Conservation (phyloP, 2,329 filamentous ascomycete species). For the Amauroascus verrucosus region DNA sequence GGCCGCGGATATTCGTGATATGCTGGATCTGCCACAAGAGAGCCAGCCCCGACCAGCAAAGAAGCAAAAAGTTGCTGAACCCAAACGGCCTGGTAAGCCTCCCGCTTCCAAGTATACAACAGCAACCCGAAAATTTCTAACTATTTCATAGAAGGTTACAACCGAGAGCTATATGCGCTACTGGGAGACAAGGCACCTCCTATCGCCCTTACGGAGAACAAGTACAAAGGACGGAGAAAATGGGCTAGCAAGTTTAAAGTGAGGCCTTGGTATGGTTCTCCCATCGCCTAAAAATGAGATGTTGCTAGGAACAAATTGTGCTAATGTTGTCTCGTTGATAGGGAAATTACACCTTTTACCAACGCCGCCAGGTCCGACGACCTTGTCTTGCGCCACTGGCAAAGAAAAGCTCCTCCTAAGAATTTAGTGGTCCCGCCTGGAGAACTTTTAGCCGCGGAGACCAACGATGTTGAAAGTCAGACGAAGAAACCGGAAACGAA, state of each 20-base stretch:
- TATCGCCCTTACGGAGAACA: slow-evolving; percentile 43
- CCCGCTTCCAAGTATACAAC: slow-evolving; percentile 2
- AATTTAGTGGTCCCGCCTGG: slow-evolving; percentile 26
- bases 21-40: slow-evolving; percentile 64
- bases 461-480: slow-evolving; percentile 24
- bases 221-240: slow-evolving; percentile 43
- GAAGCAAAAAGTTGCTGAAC: slow-evolving; percentile 58
- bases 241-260: slow-evolving; percentile 37
- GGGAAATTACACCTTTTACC: slow-evolving; percentile 60
- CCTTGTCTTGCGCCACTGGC: slow-evolving; percentile 71
- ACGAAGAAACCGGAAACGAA: slow-evolving; percentile 20
- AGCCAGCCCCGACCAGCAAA: slow-evolving; percentile 51
- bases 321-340: slow-evolving; percentile 35
- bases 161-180: slow-evolving; percentile 42
- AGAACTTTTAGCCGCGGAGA: slow-evolving; percentile 29
- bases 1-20: slow-evolving; percentile 74
- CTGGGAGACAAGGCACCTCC: slow-evolving; percentile 44
- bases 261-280: slow-evolving; percentile 35
- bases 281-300: slow-evolving; percentile 47
- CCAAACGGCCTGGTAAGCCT: slow-evolving; percentile 44
- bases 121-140: not conserved
- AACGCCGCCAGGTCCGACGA: slow-evolving; percentile 68
- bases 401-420: slow-evolving; percentile 49
- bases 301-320: slow-evolving; percentile 44
- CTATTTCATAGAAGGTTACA: slow-evolving; percentile 37